Conservation (phyloP, 805 yeast genomes). For the Yamadazyma laniorum region DNA sequence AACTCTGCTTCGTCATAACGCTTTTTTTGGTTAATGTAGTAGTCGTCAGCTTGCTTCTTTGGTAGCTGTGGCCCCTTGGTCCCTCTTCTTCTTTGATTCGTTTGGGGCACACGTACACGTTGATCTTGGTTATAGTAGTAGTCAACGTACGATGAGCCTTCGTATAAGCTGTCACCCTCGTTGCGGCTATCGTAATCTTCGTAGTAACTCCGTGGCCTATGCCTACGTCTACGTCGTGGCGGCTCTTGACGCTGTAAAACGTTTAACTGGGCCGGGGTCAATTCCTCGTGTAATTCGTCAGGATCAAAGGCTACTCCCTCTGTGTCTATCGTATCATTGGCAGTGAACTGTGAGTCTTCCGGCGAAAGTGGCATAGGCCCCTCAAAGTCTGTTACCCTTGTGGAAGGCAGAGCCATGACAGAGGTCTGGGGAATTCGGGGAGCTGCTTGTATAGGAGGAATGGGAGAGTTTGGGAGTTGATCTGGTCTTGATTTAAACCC, state of each 20-base stretch:
- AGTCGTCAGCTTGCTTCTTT: constrained; percentile 22
- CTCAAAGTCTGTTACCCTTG: constrained; percentile 1
- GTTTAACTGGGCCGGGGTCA: constrained; percentile 41
- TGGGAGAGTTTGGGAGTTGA: not conserved
- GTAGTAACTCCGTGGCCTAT: constrained; percentile 5
- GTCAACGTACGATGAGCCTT: constrained; percentile 4
- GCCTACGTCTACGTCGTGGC: constrained; percentile 1
- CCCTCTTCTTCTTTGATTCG: not conserved
- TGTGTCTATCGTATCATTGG: constrained; percentile 9
- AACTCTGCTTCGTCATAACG: constrained; percentile 30
- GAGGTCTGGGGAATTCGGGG: not conserved
- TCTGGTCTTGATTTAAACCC: not conserved
- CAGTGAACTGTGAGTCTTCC: constrained; percentile 8
- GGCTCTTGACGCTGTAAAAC: constrained; percentile 17
- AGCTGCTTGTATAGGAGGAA: not conserved
- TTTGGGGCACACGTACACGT: constrained; percentile 6
- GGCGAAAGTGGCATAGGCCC: constrained; percentile 4
- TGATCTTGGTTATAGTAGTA: constrained; percentile 7
- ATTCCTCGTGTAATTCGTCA: constrained; percentile 30
- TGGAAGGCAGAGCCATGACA: not conserved
- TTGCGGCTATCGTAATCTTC: not conserved
- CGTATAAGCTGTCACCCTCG: constrained; percentile 1
- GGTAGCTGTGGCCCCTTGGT: constrained; percentile 4
- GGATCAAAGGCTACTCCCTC: constrained; percentile 16
- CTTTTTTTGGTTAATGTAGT: constrained; percentile 37